Base-by-base conservation (phyloP, 441 rosid species). In the Pelargonium citronellum region DNA sequence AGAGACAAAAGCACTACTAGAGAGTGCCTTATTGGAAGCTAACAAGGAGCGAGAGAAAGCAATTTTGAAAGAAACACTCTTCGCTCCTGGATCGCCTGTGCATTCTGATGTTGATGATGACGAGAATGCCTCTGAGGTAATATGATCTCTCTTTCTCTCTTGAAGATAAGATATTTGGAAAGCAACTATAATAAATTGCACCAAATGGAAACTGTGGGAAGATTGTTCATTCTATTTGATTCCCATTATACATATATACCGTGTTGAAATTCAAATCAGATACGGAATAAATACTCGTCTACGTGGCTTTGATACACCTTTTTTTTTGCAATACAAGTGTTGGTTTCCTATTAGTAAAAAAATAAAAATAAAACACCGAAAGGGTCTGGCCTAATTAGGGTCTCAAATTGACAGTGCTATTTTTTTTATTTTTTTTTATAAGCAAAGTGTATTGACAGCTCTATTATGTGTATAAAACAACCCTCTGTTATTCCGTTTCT, bases 51-150 rank as follows among this genome's bases (percentile, higher is more conserved):
- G 97, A 78, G 99, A 95, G 79, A 92, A 86, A 77, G 86, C 82
- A 55, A 90, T 90, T 60, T 79, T 92, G 62, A 95, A 95, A 70
- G 91, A 89, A 71, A 81, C 86, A 65, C 75, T 73, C 27, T 87
- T 75, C 70, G 84, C 87, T 0, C 71, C 81, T 58, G 82, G 91
- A 39, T 89, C 96, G 61, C 92, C 92, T 4, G 78, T 91, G 30
- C 81, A 75, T 77, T 87, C 91, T 0, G 98, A 88, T 67, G 64
- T 76, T 0, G 89, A 77, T 22, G 74, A 83, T 8, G 96, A 91
- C 39, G 97, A 91, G 72, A 87, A 73, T 80, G 79, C 84, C 66
- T 91, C 97, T 3, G 97, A 95, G 98, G 99, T 94, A 86, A 71
- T 37, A 43, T 10, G 6, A 20, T 55, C 24, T 55, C 11, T 17